Percentiles rank a stretch among this genome's conserved stretches.
These are phyloP conservation scores for Rutstroemia sp. DNA, from an alignment of 2,329 filamentous ascomycete genomes.

Conservation along the genomic window DNA sequence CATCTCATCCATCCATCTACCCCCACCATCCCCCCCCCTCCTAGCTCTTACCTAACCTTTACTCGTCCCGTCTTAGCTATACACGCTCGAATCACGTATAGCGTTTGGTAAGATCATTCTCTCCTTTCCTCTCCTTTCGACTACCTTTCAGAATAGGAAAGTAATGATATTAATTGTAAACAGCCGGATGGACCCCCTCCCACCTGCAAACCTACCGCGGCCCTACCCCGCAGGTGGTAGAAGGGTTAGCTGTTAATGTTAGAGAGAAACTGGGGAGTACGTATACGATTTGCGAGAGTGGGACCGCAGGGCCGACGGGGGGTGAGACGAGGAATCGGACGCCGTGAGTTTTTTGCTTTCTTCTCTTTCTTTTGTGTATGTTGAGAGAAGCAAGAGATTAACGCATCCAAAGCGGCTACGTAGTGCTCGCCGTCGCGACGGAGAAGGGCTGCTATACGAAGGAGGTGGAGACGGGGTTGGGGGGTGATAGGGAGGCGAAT, in stretches of 20 bases:
- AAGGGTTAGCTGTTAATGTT: slow-evolving; percentile 47
- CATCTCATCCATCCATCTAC: neutral
- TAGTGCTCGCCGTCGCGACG: slow-evolving; percentile 52
- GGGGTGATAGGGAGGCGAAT: slow-evolving; percentile 47
- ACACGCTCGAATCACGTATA: slow-evolving; percentile 27
- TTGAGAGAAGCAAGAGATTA: too few species aligned
- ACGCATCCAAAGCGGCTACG: too few species aligned
- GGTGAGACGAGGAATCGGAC: slow-evolving; percentile 48
- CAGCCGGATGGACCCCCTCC: slow-evolving; percentile 51
- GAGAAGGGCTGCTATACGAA: slow-evolving; percentile 43
- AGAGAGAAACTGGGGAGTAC: slow-evolving; percentile 46
- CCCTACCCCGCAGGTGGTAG: slow-evolving; percentile 50
- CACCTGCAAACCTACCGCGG: slow-evolving; percentile 47
- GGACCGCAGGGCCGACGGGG: slow-evolving; percentile 56
- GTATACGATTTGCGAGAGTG: slow-evolving; percentile 51
- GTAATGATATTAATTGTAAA: neutral
- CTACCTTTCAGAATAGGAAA: neutral
- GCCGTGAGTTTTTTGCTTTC: slow-evolving; percentile 40
- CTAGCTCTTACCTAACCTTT: too few species aligned
- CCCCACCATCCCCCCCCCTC: neutral
- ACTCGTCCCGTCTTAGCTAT: slow-evolving; percentile 19
- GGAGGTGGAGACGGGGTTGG: slow-evolving; percentile 49
- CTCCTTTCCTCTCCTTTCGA: neutral
- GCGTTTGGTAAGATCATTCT: slow-evolving; percentile 21
- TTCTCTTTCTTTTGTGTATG: too few species aligned